Base-by-base conservation (phyloP, 2,329 filamentous ascomycete species). In the Amphichorda felina region DNA sequence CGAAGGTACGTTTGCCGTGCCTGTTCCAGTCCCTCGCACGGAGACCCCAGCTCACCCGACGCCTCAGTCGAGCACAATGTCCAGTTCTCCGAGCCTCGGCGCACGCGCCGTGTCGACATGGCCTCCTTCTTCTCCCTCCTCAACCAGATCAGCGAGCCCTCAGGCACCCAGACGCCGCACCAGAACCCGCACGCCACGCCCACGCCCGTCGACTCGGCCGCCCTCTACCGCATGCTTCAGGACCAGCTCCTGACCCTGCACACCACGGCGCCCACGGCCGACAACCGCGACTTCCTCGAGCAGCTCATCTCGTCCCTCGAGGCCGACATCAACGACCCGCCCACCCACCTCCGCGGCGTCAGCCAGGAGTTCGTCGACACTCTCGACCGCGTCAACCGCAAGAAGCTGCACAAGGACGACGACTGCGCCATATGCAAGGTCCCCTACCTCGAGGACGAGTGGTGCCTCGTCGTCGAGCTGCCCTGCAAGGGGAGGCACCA, bases 361-460 rank as follows among this genome's bases (percentile, higher is more conserved):
- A 54, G 60, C 39, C 75, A 79, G 56, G 59, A 65, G 42, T 79
- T 72, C 49, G 56, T 80, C 24, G 75, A 79, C 53, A 45, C 49
- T 24, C 59, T 80, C 36, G 75, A 80, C 40, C 61, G 75, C 11
- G 74, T 80, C 34, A 51, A 59, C 26, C 63, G 65, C 43, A 68
- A 64, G 59, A 50, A 43, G 30, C 59, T 80, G 19, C 55, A 54
- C 46, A 34, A 47, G 2, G 71, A 75, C 30, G 71, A 70, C 35
- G 52, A 61, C 38, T 80, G 75, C 43, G 70, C 75, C 29, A 79
- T 80, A 50, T 80, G 75, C 55, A 73, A 71, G 39, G 70, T 79
- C 45, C 56, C 54, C 21, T 78, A 72, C 47, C 58, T 77, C 32
- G 72, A 79, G 45, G 76, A 81, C 47, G 57, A 61, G 45, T 78